Conservation (phyloP, 805 yeast species). For the Teunomyces panamensis region DNA sequence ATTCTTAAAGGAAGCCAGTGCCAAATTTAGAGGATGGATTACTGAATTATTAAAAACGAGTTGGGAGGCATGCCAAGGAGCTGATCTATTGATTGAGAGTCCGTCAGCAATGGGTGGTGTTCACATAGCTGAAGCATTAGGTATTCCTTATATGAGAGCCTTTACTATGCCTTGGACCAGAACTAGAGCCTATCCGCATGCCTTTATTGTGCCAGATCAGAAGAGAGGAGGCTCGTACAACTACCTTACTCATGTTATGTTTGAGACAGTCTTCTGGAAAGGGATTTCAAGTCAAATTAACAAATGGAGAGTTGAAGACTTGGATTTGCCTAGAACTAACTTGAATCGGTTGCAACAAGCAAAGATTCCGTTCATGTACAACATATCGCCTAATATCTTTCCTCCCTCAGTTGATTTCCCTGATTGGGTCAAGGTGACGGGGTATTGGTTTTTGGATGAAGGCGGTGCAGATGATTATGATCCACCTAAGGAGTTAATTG, state of each 20-base stretch:
- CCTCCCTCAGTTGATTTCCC: conserved; percentile 93
- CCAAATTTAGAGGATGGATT: conserved; percentile 81
- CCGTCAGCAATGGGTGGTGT: conserved; percentile 96
- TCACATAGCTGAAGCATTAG: conserved; percentile 89
- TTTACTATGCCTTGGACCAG: conserved; percentile 99
- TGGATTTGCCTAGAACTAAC: conserved; percentile 66
- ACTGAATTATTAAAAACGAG: conserved; percentile 64
- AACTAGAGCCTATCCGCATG: conserved; percentile 94
- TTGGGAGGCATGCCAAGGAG: conserved; percentile 83
- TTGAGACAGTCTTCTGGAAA: conserved; percentile 91
- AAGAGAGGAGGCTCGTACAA: conserved; percentile 91
- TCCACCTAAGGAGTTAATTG: conserved; percentile 58
- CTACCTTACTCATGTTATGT: conserved; percentile 86
- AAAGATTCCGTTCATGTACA: conserved; percentile 84
- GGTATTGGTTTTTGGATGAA: conserved; percentile 91
- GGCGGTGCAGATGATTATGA: conserved; percentile 44
- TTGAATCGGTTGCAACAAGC: conserved; percentile 69
- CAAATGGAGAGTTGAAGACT: conserved; percentile 73
- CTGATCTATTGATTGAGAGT: conserved; percentile 87
- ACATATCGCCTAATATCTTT: conserved; percentile 81
- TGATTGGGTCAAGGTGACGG: conserved; percentile 94
- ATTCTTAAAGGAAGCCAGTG: conserved; percentile 77
- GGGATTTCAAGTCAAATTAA: conserved; percentile 87
- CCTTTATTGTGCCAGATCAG: conserved; percentile 91
- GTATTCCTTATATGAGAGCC: conserved; percentile 88